These are phyloP conservation scores for Verbena officinalis DNA, from an alignment of 257 asterid genomes.

Conservation along the genomic window DNA sequence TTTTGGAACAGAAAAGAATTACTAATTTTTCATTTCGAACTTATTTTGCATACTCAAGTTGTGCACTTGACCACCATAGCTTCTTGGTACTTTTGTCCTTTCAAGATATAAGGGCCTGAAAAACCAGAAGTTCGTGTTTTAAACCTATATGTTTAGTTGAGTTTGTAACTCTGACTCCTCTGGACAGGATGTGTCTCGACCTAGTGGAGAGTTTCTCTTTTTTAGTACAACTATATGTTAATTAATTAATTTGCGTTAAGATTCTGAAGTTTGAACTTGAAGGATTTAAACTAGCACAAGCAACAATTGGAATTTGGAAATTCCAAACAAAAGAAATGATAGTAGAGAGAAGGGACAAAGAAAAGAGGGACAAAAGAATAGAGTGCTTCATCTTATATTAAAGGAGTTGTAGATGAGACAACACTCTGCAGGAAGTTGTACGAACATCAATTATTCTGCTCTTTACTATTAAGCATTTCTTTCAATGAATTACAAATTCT, in stretches of 20 bases:
- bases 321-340: neutral
- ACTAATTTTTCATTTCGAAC: neutral
- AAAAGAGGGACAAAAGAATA: conserved; percentile 1
- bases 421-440: neutral
- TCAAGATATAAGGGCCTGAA: conserved; percentile 4
- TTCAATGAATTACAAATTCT: neutral
- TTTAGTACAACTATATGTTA: conserved; percentile 13
- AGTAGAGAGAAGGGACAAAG: neutral
- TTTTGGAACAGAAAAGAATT: neutral
- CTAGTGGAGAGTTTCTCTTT: conserved; percentile 23
- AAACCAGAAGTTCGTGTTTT: neutral
- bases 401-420: neutral
- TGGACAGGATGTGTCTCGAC: conserved; percentile 5
- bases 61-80: conserved; percentile 3
- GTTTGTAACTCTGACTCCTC: neutral
- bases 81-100: neutral
- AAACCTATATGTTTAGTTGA: neutral
- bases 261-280: conserved; percentile 16
- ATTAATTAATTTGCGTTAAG: neutral
- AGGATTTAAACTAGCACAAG: neutral
- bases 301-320: neutral
- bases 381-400: conserved; percentile 2
- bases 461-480: neutral
- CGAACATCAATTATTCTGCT: neutral
- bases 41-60: conserved; percentile 4